phyloP scores from a whole-genome alignment of 345 rosid species.

The Heritiera fomes region DNA sequence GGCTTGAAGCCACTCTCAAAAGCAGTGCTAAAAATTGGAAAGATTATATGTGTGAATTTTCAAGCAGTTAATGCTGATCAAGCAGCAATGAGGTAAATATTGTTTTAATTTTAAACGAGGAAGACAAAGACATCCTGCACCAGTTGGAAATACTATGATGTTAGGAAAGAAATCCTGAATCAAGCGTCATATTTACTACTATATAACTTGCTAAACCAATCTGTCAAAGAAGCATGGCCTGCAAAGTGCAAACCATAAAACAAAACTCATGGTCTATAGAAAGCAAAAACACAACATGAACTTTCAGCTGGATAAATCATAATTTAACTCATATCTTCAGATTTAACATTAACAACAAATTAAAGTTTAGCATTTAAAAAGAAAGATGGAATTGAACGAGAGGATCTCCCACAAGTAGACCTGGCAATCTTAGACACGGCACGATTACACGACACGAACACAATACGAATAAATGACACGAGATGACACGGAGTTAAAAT shows the following conservation, averaged over 20 bases:
- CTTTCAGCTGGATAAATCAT: background rate
- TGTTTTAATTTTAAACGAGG: too few relatives aligned
- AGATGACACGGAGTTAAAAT: too few relatives aligned
- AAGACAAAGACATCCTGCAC: too few relatives aligned
- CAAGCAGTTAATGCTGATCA: background rate
- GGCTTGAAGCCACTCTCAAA: background rate
- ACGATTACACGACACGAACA: too few relatives aligned
- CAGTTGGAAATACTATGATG: too few relatives aligned
- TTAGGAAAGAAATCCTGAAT: background rate
- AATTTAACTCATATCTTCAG: background rate
- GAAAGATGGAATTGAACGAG: background rate
- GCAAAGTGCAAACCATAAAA: background rate
- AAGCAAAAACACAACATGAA: background rate
- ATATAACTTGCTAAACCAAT: background rate
- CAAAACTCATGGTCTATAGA: background rate
- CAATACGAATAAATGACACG: too few relatives aligned
- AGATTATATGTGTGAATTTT: background rate
- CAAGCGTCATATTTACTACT: background rate
- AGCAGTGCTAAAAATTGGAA: background rate
- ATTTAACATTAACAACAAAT: background rate
- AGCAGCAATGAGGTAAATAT: too few relatives aligned
- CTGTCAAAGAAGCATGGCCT: background rate
- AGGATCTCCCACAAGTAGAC: background rate
- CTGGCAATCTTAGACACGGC: too few relatives aligned
- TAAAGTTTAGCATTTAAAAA: background rate